Base-by-base conservation (phyloP, 1,139 yeast species). In the Protomyces inundatus region DNA sequence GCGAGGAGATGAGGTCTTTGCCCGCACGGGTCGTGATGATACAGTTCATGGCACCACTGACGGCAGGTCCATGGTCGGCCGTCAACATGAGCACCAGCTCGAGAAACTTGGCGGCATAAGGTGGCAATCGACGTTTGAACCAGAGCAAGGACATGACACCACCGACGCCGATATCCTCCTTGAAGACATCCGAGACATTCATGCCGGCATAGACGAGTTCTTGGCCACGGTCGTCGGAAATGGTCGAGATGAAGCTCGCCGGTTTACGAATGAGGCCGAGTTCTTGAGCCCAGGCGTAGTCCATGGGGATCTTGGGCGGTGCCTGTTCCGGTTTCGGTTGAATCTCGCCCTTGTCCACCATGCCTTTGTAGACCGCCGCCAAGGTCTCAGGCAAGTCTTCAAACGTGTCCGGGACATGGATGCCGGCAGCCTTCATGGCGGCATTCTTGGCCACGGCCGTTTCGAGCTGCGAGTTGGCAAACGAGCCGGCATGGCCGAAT, bases 31-130 rank as follows among this genome's bases (percentile, higher is more conserved):
- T 78, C 51, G 81, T 78, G 69, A 78, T 76, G 67, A 78, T 78
- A 60, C 81, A 79, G 73, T 78, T 78, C 81, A 78, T 77, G 64
- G 81, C 81, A 66, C 81, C 81, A 37, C 78, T 74, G 39, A 78
- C 81, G 56, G 81, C 81, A 33, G 81, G 81, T 66, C 81, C 81
- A 70, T 78, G 81, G 68, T 78, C 81, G 55, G 81, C 81, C 53
- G 81, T 79, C 50, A 78, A 74, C 81, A 79, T 79, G 64, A 78
- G 76, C 36, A 78, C 81, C 80, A 78, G 78, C 68, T 78, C 81
- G 60, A 78, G 70, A 70, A 78, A 78, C 75, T 78, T 77, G 66
- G 80, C 72, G 45, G 81, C 81, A 66, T 77, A 78, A 46, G 74
- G 68, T 36, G 81, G 81, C 63, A 78, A 70, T 54, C 80, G 73